A percentile compares a stretch with the other conserved stretches of the same genome.
These are phyloP conservation scores for Cupressus sempervirens DNA, from an alignment of 75 land plant genomes.

Conservation along the genomic window DNA sequence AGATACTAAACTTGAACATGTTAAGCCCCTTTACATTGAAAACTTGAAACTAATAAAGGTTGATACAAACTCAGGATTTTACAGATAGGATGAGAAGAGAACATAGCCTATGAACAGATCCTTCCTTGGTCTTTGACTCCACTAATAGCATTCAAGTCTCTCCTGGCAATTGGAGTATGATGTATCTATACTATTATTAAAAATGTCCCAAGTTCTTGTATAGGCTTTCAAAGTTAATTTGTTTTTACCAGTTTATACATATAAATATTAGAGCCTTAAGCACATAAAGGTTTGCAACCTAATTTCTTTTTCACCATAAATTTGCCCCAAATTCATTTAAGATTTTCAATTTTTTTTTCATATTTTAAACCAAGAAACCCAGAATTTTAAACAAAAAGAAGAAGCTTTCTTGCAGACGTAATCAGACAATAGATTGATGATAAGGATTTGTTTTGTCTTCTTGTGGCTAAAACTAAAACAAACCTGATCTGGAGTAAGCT, in stretches of 20 bases:
- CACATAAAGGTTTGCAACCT: background rate
- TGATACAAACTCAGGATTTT: background rate
- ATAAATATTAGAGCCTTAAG: background rate
- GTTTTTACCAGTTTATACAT: background rate
- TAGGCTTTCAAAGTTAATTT: background rate
- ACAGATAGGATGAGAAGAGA: background rate
- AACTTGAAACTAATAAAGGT: background rate
- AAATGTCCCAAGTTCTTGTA: background rate
- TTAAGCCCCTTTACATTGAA: background rate
- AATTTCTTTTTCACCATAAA: background rate
- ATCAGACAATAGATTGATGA: background rate
- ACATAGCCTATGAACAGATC: no score
- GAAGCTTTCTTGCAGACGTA: background rate
- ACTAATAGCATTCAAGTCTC: background rate
- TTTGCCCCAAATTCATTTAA: background rate
- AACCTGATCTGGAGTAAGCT: conserved; percentile 53
- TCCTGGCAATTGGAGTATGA: background rate
- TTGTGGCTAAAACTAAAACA: background rate
- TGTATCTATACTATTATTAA: background rate
- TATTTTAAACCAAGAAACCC: background rate
- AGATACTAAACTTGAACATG: background rate
- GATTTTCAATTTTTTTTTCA: background rate
- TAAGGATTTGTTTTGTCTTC: background rate
- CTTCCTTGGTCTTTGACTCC: background rate
- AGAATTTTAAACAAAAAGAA: background rate